A percentile compares a stretch with the other conserved stretches of the same genome.
Conservation (phyloP, 305 asterid species). For the Fraxinus baroniana region DNA sequence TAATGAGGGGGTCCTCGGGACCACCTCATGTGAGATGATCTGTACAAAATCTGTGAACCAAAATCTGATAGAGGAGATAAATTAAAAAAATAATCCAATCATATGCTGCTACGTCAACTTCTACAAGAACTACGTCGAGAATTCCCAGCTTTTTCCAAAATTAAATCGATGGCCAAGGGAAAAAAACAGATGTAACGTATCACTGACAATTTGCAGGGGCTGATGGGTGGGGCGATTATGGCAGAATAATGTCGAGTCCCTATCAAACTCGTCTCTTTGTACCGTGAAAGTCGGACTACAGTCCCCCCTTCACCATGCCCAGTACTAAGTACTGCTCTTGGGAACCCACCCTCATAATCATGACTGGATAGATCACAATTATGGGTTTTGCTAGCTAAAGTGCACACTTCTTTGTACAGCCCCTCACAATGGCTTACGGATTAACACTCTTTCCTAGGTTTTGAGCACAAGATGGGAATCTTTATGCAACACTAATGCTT, state of each 20-base stretch:
- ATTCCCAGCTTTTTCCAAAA: neutral
- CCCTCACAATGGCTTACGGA: neutral
- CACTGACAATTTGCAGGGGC: slow-evolving; percentile 34
- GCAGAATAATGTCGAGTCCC: slow-evolving; percentile 38
- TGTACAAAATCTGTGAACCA: no score
- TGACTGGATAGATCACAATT: neutral
- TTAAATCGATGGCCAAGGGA: neutral
- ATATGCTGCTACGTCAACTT: no score
- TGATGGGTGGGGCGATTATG: slow-evolving; percentile 7
- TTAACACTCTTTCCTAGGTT: neutral
- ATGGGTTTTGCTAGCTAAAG: no score
- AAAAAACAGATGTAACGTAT: slow-evolving; percentile 44
- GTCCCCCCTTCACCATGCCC: slow-evolving; percentile 20
- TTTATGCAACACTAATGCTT: neutral
- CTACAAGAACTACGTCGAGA: no score
- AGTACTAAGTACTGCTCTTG: neutral
- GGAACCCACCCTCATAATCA: neutral
- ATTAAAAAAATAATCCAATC: no score
- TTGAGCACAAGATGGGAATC: neutral
- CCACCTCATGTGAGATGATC: no score
- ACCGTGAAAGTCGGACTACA: slow-evolving; percentile 52
- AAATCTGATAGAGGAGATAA: no score
- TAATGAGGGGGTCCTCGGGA: no score
- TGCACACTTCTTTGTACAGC: no score
- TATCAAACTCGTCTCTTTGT: slow-evolving; percentile 39